These are phyloP conservation scores for Pseudocercospora pini-densiflorae DNA, from an alignment of 2,329 filamentous ascomycete species.

Conservation along the genomic window DNA sequence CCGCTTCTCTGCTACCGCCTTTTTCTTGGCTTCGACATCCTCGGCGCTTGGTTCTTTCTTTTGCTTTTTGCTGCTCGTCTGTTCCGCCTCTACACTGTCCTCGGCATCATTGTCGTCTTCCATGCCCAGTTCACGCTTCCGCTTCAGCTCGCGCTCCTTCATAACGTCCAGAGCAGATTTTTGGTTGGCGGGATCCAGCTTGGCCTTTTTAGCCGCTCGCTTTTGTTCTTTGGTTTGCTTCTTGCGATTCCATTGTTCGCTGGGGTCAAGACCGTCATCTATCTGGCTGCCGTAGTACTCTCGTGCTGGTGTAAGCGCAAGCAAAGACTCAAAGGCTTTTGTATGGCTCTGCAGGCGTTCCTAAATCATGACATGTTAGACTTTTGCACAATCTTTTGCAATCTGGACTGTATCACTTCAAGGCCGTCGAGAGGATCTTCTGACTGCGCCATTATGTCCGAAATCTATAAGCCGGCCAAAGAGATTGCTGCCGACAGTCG, in stretches of 20 bases:
- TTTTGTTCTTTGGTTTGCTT: slow-evolving; percentile 95
- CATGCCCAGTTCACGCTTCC: slow-evolving; percentile 70
- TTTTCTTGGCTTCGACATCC: slow-evolving; percentile 34
- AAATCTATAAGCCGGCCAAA: not conserved
- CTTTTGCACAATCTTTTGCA: not conserved
- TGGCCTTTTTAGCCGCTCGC: slow-evolving; percentile 79
- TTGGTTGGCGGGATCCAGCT: slow-evolving; percentile 87
- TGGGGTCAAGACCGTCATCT: slow-evolving; percentile 71
- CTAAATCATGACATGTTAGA: slow-evolving; percentile 39
- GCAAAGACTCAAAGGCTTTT: slow-evolving; percentile 81
- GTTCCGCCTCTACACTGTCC: slow-evolving; percentile 42
- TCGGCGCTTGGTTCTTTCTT: slow-evolving; percentile 43
- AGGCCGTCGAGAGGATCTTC: slow-evolving; percentile 31
- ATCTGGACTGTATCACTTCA: slow-evolving; percentile 8
- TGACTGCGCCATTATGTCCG: slow-evolving; percentile 21
- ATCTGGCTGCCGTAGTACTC: slow-evolving; percentile 69
- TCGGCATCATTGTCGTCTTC: slow-evolving; percentile 41
- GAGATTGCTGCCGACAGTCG: not conserved
- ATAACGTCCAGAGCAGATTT: slow-evolving; percentile 93
- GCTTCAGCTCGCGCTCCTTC: slow-evolving; percentile 80
- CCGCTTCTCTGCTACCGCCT: slow-evolving; percentile 49
- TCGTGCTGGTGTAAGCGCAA: slow-evolving; percentile 88
- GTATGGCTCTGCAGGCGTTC: slow-evolving; percentile 62
- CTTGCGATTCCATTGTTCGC: slow-evolving; percentile 90
- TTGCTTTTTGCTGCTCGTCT: slow-evolving; percentile 50